These are phyloP conservation scores for Leishmania tarentolae DNA, from an alignment of 208 protist genomes.

Conservation along the genomic window DNA sequence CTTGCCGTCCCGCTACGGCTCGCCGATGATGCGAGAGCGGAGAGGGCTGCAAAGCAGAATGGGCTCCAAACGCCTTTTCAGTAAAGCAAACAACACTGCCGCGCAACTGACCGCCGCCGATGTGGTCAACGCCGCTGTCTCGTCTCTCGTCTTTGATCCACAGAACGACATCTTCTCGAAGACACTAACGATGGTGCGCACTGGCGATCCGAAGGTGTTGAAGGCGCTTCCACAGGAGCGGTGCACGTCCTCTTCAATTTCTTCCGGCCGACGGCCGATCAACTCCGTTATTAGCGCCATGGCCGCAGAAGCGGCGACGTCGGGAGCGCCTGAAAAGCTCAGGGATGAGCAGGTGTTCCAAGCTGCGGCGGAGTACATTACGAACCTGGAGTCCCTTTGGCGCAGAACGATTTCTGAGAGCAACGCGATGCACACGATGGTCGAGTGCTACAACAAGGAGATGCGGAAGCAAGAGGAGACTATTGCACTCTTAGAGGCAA, in stretches of 20 bases:
- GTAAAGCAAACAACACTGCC: not conserved
- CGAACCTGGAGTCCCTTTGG: slow-evolving; percentile 67
- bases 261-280: not conserved
- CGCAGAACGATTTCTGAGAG: slow-evolving; percentile 42
- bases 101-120: slow-evolving; percentile 3
- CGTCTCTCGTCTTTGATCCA: slow-evolving; percentile 29
- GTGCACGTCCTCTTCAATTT: not conserved
- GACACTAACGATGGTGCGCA: slow-evolving; percentile 51
- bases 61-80: not conserved
- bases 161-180: slow-evolving; percentile 36
- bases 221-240: slow-evolving; percentile 38
- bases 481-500: slow-evolving; percentile 48
- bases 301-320: not conserved
- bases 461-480: slow-evolving; percentile 43
- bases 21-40: not conserved
- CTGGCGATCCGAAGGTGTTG: slow-evolving; percentile 27
- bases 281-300: slow-evolving; percentile 6
- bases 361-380: slow-evolving; percentile 57
- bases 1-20: not conserved
- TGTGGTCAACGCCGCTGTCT: slow-evolving; percentile 19
- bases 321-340: slow-evolving; percentile 9
- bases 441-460: slow-evolving; percentile 37
- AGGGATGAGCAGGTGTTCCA: slow-evolving; percentile 62
- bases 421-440: slow-evolving; percentile 40
- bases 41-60: not conserved